These are phyloP conservation scores for Amphichorda felina DNA, from an alignment of 2,329 filamentous ascomycete species.

Conservation along the genomic window DNA sequence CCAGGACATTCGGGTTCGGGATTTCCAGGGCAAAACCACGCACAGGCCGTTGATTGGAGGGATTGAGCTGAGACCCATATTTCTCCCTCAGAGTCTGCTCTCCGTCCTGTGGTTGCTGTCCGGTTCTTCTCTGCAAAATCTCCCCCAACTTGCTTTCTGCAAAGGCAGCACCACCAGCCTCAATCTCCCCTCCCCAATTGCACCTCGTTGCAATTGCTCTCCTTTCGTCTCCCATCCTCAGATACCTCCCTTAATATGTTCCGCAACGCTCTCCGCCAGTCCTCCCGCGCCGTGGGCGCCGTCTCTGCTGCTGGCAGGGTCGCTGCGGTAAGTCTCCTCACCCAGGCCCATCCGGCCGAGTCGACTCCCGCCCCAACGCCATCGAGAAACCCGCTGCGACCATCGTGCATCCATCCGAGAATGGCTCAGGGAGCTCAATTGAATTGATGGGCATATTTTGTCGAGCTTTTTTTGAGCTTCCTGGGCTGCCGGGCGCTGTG, in stretches of 20 bases:
- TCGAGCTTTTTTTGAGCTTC: conserved; percentile 23
- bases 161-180: conserved; percentile 37
- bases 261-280: conserved; percentile 96
- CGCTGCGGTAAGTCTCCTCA: conserved; percentile 73
- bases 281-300: conserved; percentile 87
- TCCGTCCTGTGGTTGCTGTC: conserved; percentile 18
- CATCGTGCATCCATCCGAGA: conserved; percentile 18
- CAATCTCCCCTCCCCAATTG: conserved; percentile 53
- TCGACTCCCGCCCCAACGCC: conserved; percentile 28
- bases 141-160: conserved; percentile 28
- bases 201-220: conserved; percentile 51
- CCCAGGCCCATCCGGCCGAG: conserved; percentile 16
- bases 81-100: conserved; percentile 28
- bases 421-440: conserved; percentile 22
- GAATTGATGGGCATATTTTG: conserved; percentile 10
- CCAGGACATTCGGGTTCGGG: conserved; percentile 18
- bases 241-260: conserved; percentile 64
- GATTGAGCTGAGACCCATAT: conserved; percentile 22
- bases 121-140: conserved; percentile 24
- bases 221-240: conserved; percentile 36
- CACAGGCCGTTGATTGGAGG: conserved; percentile 21
- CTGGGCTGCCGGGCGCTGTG: conserved; percentile 14
- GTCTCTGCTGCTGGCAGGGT: conserved; percentile 86
- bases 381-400: conserved; percentile 28
- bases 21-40: conserved; percentile 25